phyloP scores from a whole-genome alignment of 2,329 filamentous ascomycete genomes.

The Phyllosticta capitalensis region DNA sequence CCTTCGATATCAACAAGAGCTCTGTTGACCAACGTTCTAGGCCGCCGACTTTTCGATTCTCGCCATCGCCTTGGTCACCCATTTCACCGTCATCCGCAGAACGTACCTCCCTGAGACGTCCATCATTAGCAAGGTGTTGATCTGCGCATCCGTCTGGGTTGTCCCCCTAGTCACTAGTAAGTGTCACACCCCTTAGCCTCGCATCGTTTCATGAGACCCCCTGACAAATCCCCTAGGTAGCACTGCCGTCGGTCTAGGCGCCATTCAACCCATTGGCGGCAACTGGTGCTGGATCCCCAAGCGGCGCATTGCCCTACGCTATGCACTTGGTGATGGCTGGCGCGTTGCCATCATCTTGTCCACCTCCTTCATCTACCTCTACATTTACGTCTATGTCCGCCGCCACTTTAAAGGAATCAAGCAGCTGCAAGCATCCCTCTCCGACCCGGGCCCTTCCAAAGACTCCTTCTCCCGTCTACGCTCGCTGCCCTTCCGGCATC shows the following conservation, averaged over 20 bases:
- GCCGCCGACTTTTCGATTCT: conserved; percentile 34
- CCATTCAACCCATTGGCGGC: conserved; percentile 32
- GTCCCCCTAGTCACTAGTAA: conserved; percentile 31
- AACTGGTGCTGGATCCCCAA: conserved; percentile 42
- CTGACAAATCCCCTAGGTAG: conserved; percentile 1
- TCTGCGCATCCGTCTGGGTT: conserved; percentile 34
- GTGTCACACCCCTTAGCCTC: background rate
- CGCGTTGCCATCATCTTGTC: conserved; percentile 34
- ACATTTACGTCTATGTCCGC: conserved; percentile 31
- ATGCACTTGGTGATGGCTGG: conserved; percentile 38
- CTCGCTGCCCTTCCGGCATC: background rate
- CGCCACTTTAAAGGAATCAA: conserved; percentile 5
- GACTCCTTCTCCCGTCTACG: background rate
- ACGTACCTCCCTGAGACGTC: conserved; percentile 25
- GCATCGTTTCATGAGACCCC: background rate
- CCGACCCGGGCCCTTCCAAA: background rate
- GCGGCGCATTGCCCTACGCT: conserved; percentile 31
- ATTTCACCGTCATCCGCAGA: conserved; percentile 31
- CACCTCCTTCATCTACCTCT: conserved; percentile 34
- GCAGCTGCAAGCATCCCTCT: background rate
- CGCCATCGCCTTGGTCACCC: conserved; percentile 35
- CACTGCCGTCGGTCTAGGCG: conserved; percentile 1
- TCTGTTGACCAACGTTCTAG: conserved; percentile 10
- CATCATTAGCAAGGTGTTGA: conserved; percentile 20
- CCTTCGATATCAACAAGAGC: background rate